Evolutionary conservation across 2,329 filamentous ascomycete genomes (phyloP).

Genomic region (Sporothrix brunneoviolacea): DNA sequence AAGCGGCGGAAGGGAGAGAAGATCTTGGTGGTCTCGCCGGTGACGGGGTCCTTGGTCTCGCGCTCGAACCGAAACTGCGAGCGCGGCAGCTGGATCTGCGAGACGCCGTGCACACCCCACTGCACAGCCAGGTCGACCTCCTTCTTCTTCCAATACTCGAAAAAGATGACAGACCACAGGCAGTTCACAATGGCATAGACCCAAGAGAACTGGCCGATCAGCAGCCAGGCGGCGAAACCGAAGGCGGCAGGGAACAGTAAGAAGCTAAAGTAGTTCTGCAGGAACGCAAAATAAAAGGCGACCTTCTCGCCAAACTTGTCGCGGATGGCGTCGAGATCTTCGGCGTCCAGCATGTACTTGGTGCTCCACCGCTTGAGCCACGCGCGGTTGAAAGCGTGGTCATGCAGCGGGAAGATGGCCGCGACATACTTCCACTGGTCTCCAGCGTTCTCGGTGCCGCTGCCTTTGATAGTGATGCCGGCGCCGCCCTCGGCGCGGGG

Average conservation of each 20-base stretch:
- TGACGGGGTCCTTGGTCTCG: slow-evolving; percentile 70
- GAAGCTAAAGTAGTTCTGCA: slow-evolving; percentile 68
- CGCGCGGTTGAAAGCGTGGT: slow-evolving; percentile 65
- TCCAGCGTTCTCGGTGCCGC: slow-evolving; percentile 29
- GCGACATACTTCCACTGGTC: slow-evolving; percentile 64
- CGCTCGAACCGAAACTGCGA: slow-evolving; percentile 73
- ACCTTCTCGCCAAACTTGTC: slow-evolving; percentile 60
- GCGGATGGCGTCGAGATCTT: slow-evolving; percentile 65
- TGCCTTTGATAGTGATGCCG: slow-evolving; percentile 51
- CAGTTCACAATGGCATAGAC: slow-evolving; percentile 60
- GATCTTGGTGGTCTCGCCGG: slow-evolving; percentile 68
- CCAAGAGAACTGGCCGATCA: slow-evolving; percentile 63
- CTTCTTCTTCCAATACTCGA: slow-evolving; percentile 75
- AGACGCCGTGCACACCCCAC: slow-evolving; percentile 66
- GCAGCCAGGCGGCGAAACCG: slow-evolving; percentile 61
- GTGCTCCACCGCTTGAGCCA: slow-evolving; percentile 71
- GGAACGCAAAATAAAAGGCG: slow-evolving; percentile 78
- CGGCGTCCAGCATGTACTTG: slow-evolving; percentile 59
- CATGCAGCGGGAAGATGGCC: slow-evolving; percentile 72
- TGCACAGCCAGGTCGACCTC: slow-evolving; percentile 64
- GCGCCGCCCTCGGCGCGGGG: slow-evolving; percentile 69
- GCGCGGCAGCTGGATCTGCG: slow-evolving; percentile 58
- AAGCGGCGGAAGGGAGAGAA: slow-evolving; percentile 73
- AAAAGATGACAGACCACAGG: slow-evolving; percentile 65
- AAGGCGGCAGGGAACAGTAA: slow-evolving; percentile 62